Evolutionary conservation across 257 asterid species (phyloP), one percentile per base, ranked within the genome.

Genomic region (Paulownia fortunei): DNA sequence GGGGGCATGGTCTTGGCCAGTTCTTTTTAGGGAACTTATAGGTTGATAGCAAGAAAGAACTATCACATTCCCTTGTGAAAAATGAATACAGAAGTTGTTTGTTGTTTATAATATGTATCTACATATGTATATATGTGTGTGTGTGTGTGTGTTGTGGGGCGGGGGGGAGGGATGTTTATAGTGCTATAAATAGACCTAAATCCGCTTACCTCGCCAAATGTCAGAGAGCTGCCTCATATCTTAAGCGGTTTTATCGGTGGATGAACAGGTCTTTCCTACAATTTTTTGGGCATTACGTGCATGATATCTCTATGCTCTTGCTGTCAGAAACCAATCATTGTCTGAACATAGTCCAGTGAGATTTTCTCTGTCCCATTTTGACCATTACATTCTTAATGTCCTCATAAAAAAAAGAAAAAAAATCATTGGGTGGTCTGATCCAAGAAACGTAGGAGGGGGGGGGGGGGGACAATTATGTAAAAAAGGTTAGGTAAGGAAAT

Each of bases 121-220:
- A 62, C 15, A 16, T 15, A 30, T 18, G 5, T 18, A 16, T 75
- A 13, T 21, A n/a, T 42, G 56, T 69, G 63, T 55, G n/a, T 49
- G 63, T 55, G n/a, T 49, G 3, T 23, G 15, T 39, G 42, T 47
- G 47, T 41, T 2, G 10, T 0, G 10, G 8, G 10, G 9, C 2
- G 47, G 0, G 11, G 13, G 2, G 8, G 13, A 7, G 47, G 3
- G 9, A 1, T 77, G 5, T 65, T 9, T 76, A 66, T 36, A 41
- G 23, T 16, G 42, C 81, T 82, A 84, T 76, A 61, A 75, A 77
- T 76, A 80, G 85, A 72, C 9, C 30, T 24, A 79, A 83, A 69
- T 73, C 81, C 81, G 71, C 64, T 55, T 72, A 61, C 34, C 7
- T 81, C 78, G 84, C 81, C 83, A 82, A 84, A 75, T 87, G 87